Base-by-base conservation (phyloP, 2,329 filamentous ascomycete genomes). In the Periconia digitata region DNA sequence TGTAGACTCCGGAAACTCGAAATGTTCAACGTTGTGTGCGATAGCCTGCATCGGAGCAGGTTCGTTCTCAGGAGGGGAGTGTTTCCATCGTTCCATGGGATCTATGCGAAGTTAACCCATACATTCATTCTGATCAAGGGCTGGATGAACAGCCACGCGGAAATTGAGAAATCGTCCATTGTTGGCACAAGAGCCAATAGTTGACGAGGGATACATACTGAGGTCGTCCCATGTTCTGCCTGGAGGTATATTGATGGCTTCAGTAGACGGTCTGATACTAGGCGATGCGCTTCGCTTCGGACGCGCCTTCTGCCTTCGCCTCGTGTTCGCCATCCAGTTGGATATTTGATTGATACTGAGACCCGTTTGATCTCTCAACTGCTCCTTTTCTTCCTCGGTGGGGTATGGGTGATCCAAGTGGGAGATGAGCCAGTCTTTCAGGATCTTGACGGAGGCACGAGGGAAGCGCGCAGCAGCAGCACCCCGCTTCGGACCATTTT, bases 281-380 rank as follows among this genome's bases (percentile, higher is more conserved):
- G 90, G 88, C 4, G 89, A 92, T 16, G 80, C 83, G 23, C 83
- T 84, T 54, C 86, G 80, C 40, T 83, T 84, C 2, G 82, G 77
- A 40, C 85, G 83, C 46, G 87, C 84, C 74, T 95, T 96, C 60
- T 89, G 86, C 53, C 91, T 82, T 47, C 91, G 84, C 37, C 91
- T 85, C 48, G 90, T 90, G 70, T 96, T 96, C 50, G 91, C 91
- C 40, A 96, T 83, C 91, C 91, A 96, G 67, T 95, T 95, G 10
- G 86, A 86, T 59, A 96, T 92, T 64, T 96, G 92, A 13, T 81
- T 87, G 61, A 89, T 84, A 67, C 84, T 91, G 35, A 96, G 78
- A 7, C 90, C 90, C 1, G 91, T 96, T 59, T 87, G 82, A 40
- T 82, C 79, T 70, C 90, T 87, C 21, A 96, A 77, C 53, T 84